A percentile compares a stretch with the other conserved stretches of the same genome.
Evolutionary conservation across 2,329 filamentous ascomycete species (phyloP).

Genomic region (Bisporella sp.): DNA sequence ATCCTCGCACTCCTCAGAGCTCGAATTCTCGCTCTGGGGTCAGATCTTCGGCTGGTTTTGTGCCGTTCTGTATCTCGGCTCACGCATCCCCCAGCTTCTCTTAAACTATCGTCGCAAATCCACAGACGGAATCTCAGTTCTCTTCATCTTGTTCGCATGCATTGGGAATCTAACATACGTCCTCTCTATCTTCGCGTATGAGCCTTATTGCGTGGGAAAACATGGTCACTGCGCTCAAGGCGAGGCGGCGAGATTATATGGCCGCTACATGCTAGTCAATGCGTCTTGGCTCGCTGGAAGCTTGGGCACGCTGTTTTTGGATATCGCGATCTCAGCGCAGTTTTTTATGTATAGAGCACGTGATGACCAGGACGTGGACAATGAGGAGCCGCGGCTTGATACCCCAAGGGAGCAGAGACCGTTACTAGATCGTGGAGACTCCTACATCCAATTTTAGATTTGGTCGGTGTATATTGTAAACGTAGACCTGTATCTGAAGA

Average conservation of each 20-base stretch:
- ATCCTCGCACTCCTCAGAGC: conserved; percentile 36
- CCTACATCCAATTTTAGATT: neutral
- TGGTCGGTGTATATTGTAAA: too few species aligned
- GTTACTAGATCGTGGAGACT: neutral
- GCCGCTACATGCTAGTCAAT: conserved; percentile 80
- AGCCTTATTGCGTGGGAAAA: conserved; percentile 54
- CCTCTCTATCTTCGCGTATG: conserved; percentile 83
- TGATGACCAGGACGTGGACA: conserved; percentile 5
- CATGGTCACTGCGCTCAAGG: conserved; percentile 49
- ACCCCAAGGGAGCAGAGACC: neutral
- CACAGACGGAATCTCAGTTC: conserved; percentile 85
- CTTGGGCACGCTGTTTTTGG: conserved; percentile 77
- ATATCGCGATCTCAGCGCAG: conserved; percentile 81
- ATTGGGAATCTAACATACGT: conserved; percentile 93
- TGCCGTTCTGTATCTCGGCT: conserved; percentile 81
- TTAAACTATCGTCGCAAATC: conserved; percentile 90
- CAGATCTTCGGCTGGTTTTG: conserved; percentile 94
- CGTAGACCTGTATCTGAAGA: too few species aligned
- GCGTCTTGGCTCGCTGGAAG: conserved; percentile 86
- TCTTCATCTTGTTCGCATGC: conserved; percentile 96
- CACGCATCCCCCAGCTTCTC: conserved; percentile 80
- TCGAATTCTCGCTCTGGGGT: conserved; percentile 68
- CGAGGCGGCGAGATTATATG: conserved; percentile 63
- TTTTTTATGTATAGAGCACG: conserved; percentile 72
- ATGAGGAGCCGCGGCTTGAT: conserved; percentile 1